These are phyloP conservation scores for Solanum appendiculatum DNA, from an alignment of 257 asterid species.

Conservation along the genomic window DNA sequence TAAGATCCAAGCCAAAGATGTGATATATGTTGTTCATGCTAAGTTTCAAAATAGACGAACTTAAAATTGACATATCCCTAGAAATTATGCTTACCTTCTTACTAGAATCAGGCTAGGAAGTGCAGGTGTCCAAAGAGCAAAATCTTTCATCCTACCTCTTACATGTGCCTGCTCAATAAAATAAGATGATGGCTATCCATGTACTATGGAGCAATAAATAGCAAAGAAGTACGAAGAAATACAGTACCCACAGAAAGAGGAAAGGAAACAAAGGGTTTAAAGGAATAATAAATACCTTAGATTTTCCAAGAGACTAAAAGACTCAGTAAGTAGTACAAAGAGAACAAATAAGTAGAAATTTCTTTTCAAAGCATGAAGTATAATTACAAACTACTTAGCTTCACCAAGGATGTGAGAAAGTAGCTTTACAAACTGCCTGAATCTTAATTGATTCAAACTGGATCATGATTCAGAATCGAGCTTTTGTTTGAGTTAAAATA, in stretches of 20 bases:
- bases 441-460: not conserved
- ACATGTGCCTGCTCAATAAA: not conserved
- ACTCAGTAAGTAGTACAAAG: not conserved
- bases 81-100: not conserved
- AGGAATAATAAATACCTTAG: not conserved
- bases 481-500: not conserved
- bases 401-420: not conserved
- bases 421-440: not conserved
- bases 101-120: not conserved
- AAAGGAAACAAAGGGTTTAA: not conserved
- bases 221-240: not conserved
- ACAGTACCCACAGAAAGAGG: not conserved
- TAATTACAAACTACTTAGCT: not conserved
- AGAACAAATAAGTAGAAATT: not conserved
- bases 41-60: not conserved
- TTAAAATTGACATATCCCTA: not conserved
- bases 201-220: not conserved
- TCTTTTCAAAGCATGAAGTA: not conserved
- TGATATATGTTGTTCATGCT: not conserved
- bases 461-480: not conserved
- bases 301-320: not conserved
- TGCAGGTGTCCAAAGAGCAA: not conserved
- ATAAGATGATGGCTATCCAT: not conserved
- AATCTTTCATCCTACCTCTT: not conserved
- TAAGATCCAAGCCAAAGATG: no score